Percentiles rank a stretch among this genome's conserved stretches.
Conservation (phyloP, 495 filamentous ascomycete species). For the Aspergillus sclerotioniger region DNA sequence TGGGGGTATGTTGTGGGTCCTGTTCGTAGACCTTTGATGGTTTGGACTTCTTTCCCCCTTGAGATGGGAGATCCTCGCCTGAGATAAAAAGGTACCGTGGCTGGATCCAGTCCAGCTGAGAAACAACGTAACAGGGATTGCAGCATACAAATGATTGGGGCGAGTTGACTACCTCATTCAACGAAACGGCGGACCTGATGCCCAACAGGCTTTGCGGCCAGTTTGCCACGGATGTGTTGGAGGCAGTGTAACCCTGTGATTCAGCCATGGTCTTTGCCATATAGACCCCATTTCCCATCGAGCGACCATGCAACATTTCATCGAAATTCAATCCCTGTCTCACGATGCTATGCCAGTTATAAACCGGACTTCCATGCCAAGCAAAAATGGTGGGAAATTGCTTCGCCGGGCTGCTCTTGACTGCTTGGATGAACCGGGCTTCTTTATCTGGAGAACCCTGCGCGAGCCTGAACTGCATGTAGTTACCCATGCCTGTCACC, state of each 20-base stretch:
- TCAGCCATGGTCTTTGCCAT: slow-evolving; percentile 64
- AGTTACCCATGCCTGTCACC: slow-evolving; percentile 63
- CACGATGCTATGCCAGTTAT: slow-evolving; percentile 91
- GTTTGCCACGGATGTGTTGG: neutral
- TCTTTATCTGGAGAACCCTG: slow-evolving; percentile 93
- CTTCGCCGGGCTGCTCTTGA: slow-evolving; percentile 46
- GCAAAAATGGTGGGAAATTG: slow-evolving; percentile 75
- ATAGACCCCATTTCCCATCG: slow-evolving; percentile 81
- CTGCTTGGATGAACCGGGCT: slow-evolving; percentile 66
- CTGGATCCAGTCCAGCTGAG: slow-evolving; percentile 84
- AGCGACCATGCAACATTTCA: slow-evolving; percentile 58
- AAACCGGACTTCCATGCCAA: slow-evolving; percentile 75
- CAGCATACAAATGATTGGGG: slow-evolving; percentile 56
- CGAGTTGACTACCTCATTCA: slow-evolving; percentile 87
- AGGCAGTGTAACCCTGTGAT: slow-evolving; percentile 57
- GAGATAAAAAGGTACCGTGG: slow-evolving; percentile 81
- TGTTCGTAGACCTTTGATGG: slow-evolving; percentile 49
- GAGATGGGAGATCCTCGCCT: slow-evolving; percentile 2
- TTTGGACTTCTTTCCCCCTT: slow-evolving; percentile 9
- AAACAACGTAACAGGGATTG: slow-evolving; percentile 67
- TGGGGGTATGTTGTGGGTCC: slow-evolving; percentile 48
- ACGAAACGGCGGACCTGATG: slow-evolving; percentile 59
- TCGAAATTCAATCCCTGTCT: slow-evolving; percentile 77
- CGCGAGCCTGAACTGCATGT: slow-evolving; percentile 80
- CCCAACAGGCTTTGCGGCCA: slow-evolving; percentile 69